phyloP scores from a whole-genome alignment of 441 rosid species.

The Hura crepitans region DNA sequence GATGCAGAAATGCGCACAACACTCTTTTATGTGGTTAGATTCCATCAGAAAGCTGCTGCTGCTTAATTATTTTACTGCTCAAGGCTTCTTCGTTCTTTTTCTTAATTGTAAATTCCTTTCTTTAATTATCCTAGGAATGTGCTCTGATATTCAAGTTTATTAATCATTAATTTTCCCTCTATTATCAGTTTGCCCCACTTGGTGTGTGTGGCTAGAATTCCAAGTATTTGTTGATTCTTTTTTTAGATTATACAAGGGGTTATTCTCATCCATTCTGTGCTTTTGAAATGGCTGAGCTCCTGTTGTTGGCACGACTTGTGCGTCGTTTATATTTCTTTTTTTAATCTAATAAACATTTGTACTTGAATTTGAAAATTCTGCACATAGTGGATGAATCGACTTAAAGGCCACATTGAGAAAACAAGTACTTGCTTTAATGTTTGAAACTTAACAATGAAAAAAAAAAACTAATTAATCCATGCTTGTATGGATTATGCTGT shows the following conservation, averaged over 20 bases:
- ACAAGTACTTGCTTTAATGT: no score
- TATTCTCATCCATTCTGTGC: no score
- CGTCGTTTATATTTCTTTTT: no score
- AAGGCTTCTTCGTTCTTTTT: conserved; percentile 25
- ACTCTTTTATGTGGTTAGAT: neutral
- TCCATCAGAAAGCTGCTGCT: conserved; percentile 4
- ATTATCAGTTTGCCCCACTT: neutral
- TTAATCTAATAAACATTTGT: no score
- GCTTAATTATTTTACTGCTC: conserved; percentile 21
- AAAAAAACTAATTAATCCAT: no score
- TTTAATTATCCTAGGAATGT: conserved; percentile 14
- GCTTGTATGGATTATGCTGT: no score
- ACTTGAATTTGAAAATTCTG: no score
- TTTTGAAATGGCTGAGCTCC: no score
- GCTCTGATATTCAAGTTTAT: conserved; percentile 9
- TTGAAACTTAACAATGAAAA: no score
- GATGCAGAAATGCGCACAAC: conserved; percentile 27
- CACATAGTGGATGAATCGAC: no score
- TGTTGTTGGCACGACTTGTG: no score
- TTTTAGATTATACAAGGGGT: conserved; percentile 4
- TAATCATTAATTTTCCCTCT: conserved; percentile 12
- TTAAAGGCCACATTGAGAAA: no score
- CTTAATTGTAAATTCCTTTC: conserved; percentile 46
- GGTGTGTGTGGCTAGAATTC: conserved; percentile 3
- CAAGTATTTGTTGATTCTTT: conserved; percentile 37